Evolutionary conservation across 208 protist genomes (phyloP), one percentile per base, ranked within the genome.

Genomic region (Wallacemonas collosoma): DNA sequence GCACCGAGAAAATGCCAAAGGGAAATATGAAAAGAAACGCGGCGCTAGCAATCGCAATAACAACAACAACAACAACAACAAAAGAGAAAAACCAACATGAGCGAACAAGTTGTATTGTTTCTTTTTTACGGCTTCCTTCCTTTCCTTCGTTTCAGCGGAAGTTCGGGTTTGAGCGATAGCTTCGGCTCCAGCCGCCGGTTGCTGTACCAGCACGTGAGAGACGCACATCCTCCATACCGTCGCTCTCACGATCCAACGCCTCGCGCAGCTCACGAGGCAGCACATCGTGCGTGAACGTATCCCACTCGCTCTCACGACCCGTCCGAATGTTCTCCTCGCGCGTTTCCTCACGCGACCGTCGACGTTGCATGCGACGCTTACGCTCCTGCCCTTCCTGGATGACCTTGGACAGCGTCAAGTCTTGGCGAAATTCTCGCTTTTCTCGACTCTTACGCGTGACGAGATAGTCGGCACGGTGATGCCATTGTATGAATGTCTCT

Each of bases 201-300:
- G 90, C 86, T 50, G 86, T 88, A 5, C 88, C 90, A 8, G 82
- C 82, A 4, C 90, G 85, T 11, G 88, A 85, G 26, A 93, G 65
- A 2, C 91, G 86, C 5, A 95, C 91, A 74, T 95, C 91, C 54
- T 95, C 91, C 91, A 95, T 95, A 40, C 91, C 91, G 64, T 95
- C 91, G 71, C 88, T 93, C 64, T 95, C 91, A 1, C 87, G 78
- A 65, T 96, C 91, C 3, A 96, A 72, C 58, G 85, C 85, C 77
- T 96, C 91, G 17, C 91, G 84, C 67, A 94, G 75, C 71, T 96
- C 91, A 41, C 91, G 83, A 56, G 91, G 91, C 17, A 96, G 81
- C 47, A 96, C 91, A 47, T 96, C 91, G 58, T 89, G 87, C 39
- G 88, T 90, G 60, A 93, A 92, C 68, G 87, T 93, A 60, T 95